Evolutionary conservation across 345 rosid genomes (phyloP).

Genomic region (Psidium guajava): DNA sequence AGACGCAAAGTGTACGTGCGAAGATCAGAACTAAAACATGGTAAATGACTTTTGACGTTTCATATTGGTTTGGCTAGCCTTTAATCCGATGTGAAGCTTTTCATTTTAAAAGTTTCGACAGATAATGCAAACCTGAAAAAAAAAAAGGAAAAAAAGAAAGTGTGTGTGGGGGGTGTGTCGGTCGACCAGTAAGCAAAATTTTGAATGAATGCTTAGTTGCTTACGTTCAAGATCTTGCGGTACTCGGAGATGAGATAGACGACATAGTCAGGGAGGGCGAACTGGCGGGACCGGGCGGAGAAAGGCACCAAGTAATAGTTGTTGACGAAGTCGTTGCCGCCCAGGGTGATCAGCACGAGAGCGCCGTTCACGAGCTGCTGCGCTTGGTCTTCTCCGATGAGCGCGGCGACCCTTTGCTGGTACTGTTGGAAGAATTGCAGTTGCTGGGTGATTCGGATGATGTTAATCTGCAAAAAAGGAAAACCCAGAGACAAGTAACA

Average conservation of each 20-base stretch:
- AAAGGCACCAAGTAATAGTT: slow-evolving; percentile 74
- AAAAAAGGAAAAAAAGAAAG: too few species aligned
- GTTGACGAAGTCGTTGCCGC: slow-evolving; percentile 79
- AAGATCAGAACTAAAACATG: too few species aligned
- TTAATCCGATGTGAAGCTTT: too few species aligned
- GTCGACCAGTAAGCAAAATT: not conserved
- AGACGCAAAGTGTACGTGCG: too few species aligned
- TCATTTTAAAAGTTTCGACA: too few species aligned
- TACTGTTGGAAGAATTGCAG: slow-evolving; percentile 47
- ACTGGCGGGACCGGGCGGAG: slow-evolving; percentile 75
- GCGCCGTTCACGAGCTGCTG: slow-evolving; percentile 35
- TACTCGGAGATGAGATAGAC: slow-evolving; percentile 52
- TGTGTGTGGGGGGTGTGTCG: too few species aligned
- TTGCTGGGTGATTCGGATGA: slow-evolving; percentile 49
- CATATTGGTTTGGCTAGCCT: too few species aligned
- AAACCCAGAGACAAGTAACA: not conserved
- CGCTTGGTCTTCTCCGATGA: slow-evolving; percentile 31
- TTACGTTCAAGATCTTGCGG: slow-evolving; percentile 39
- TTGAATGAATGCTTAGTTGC: not conserved
- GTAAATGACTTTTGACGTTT: too few species aligned
- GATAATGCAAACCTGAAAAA: too few species aligned
- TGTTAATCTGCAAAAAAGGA: slow-evolving; percentile 36
- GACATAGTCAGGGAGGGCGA: slow-evolving; percentile 42
- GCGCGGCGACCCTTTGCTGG: slow-evolving; percentile 40
- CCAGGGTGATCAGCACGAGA: slow-evolving; percentile 57